Evolutionary conservation across 371 early-diverging fungal species (phyloP), one percentile per base, ranked within the genome.

Genomic region (Saksenaea vasiformis): DNA sequence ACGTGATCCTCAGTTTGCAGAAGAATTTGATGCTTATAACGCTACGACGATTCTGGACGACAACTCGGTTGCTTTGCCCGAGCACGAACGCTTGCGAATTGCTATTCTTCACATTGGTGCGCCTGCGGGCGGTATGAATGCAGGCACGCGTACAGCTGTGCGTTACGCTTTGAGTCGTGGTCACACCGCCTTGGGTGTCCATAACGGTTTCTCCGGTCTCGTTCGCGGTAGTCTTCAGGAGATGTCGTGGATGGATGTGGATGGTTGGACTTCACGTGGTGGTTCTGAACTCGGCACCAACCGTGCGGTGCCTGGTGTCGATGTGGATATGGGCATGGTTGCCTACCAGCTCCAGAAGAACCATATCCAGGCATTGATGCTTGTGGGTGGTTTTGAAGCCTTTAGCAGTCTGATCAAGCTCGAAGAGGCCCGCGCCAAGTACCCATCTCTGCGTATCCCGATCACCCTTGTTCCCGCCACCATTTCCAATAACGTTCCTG

Each of bases 121-220:
- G 0, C 98, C 99, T 35, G 95, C 97, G 14, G 97, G 95, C 60
- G 99, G 99, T 54, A 98, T 99, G 96, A 99, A 99, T 75, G 91
- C 96, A 13, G 98, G 97, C 0, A 94, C 98, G 5, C 90, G 97
- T 58, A 89, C 92, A 3, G 90, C 93, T 7, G 95, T 94, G 19
- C 91, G 97, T 24, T 88, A 93, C 41, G 92, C 93, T 28, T 76
- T 95, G 60, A 92, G 92, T 77, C 87, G 90, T 37, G 97, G 96
- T 0, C 93, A 96, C 62, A 86, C 78, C 0, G 90, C 96, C 13
- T 70, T 95, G 62, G 96, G 84, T 47, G 92, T 99, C 60, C 82
- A 87, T 66, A 95, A 98, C 74, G 99, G 99, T 14, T 97, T 98
- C 78, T 87, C 89, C n/a, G 99, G 99, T 36, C 84, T 99, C 36